Base-by-base conservation (phyloP, 768 basidiomycete genomes). In the Tylopilus subfusipes region DNA sequence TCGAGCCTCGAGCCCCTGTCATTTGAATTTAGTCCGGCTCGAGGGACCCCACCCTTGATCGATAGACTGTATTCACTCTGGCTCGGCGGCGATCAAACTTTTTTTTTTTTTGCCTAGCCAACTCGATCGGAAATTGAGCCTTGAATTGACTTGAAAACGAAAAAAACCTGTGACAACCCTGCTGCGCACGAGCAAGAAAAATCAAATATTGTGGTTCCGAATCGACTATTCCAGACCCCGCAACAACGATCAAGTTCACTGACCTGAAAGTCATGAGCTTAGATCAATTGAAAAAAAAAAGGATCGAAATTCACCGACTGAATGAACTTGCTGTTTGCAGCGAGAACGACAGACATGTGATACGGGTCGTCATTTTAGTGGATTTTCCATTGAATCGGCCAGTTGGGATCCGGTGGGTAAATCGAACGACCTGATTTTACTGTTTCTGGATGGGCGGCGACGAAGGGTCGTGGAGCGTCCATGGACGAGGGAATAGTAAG, bases 41-140 rank as follows among this genome's bases (percentile, higher is more conserved):
- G 61, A 50, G 64, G 56, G 61, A 40, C 53, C 30, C 49, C 48
- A 56, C 55, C 36, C 60, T 53, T 34, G 2, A 49, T 38, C n/a
- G 38, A 19, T 38, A 8, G 2, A 22, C 12, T 6, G 2, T 38
- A 19, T 19, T 11, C 12, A 4, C 22, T 18, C 38, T 38, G 4
- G n/a, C 18, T 5, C n/a, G 6, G n/a, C 14, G n/a, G 22, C 44
- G 14, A 30, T 39, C 29, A 44, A 36, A 33, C 29, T 16, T 39
- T 49, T 43, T n/a, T n/a, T n/a, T n/a, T n/a, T 34, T 33, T 36
- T 44, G 46, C 49, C 54, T 39, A 56, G 55, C 25, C 51, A 46
- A 30, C 22, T 31, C 24, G 38, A 47, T 33, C 9, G 36, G 25
- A 39, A 53, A 48, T 29, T 21, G n/a, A 22, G 21, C 47, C 50